phyloP scores from a whole-genome alignment of 768 basidiomycete genomes.

The Hortiboletus campestris region DNA sequence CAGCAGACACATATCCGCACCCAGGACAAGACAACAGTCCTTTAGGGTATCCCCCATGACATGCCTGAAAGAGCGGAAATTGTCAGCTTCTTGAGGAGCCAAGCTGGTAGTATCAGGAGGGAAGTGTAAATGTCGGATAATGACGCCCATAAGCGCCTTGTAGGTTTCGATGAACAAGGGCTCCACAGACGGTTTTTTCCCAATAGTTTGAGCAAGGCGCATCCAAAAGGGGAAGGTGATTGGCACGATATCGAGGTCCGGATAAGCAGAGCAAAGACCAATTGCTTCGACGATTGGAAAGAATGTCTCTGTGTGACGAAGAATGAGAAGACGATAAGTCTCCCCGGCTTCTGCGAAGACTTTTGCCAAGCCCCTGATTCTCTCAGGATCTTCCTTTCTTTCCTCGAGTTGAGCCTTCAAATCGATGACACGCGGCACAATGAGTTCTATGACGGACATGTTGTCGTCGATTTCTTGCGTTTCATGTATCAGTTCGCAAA shows the following conservation, averaged over 20 bases:
- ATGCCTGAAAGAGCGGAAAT: constrained; percentile 93
- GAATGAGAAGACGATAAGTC: constrained; percentile 84
- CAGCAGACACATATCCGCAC: constrained; percentile 79
- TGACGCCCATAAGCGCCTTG: constrained; percentile 75
- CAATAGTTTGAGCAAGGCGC: constrained; percentile 87
- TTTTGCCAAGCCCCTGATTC: constrained; percentile 84
- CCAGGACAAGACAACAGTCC: constrained; percentile 94
- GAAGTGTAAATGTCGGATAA: constrained; percentile 90
- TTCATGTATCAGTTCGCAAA: constrained; percentile 96
- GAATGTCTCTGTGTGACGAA: constrained; percentile 89
- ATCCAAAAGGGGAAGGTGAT: constrained; percentile 99
- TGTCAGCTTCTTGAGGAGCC: constrained; percentile 83
- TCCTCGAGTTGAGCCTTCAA: constrained; percentile 61
- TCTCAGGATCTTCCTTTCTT: constrained; percentile 76
- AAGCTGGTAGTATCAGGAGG: constrained; percentile 67
- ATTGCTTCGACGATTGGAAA: constrained; percentile 96
- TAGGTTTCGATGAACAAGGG: constrained; percentile 84
- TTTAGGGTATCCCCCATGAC: constrained; percentile 99
- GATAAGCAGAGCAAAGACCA: constrained; percentile 87
- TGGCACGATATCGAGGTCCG: constrained; percentile 92
- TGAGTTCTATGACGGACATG: constrained; percentile 81
- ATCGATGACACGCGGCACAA: constrained; percentile 83
- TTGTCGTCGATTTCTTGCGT: constrained; percentile 97
- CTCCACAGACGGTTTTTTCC: constrained; percentile 68
- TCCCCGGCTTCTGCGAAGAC: constrained; percentile 98